Evolutionary conservation across 2,329 filamentous ascomycete genomes (phyloP), one percentile per base, ranked within the genome.

Genomic region (Verticillium zaregamsianum): DNA sequence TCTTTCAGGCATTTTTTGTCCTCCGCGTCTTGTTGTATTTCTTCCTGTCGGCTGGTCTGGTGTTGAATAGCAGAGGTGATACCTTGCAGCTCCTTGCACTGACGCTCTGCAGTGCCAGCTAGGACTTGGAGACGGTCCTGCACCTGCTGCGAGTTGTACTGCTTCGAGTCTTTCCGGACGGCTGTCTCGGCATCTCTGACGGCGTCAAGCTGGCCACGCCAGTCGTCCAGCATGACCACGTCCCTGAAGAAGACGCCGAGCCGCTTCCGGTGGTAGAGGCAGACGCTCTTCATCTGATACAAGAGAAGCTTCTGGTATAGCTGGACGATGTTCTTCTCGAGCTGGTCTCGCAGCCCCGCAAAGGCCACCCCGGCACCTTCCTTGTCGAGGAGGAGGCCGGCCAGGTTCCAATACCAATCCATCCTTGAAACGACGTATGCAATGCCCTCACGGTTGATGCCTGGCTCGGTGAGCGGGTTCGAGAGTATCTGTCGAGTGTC

Each of bases 281-380:
- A 74, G 54, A 77, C 66, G 60, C 75, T 79, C 66, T 75, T 77
- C 60, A 79, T 78, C 65, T 75, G 70, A 64, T 77, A 79, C 3
- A 65, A 39, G n/a, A 80, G 71, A 32, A 80, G 69, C 59, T 66
- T 69, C 60, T 73, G 67, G 64, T 79, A 80, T 28, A 80, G 72
- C 32, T 70, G 49, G 32, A 73, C 31, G n/a, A 79, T 66, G 7
- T 57, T 59, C 8, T 66, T 61, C 55, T 74, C 62, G 23, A 72
- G 59, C 49, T 71, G 45, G 39, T 2, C 17, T 58, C 62, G 63
- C 23, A 72, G 20, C 23, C 59, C 31, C 5, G 25, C 5, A 5
- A 35, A 17, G 1, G 28, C 15, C 14, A 28, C 6, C 6, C 1
- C 5, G 5, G 28, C 4, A 28, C 5, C 28, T 28, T 70, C 63